Percentiles rank a stretch among this genome's conserved stretches.
Evolutionary conservation across 352 stramenopile genomes (phyloP).

Genomic region (Phytophthora pluvialis): DNA sequence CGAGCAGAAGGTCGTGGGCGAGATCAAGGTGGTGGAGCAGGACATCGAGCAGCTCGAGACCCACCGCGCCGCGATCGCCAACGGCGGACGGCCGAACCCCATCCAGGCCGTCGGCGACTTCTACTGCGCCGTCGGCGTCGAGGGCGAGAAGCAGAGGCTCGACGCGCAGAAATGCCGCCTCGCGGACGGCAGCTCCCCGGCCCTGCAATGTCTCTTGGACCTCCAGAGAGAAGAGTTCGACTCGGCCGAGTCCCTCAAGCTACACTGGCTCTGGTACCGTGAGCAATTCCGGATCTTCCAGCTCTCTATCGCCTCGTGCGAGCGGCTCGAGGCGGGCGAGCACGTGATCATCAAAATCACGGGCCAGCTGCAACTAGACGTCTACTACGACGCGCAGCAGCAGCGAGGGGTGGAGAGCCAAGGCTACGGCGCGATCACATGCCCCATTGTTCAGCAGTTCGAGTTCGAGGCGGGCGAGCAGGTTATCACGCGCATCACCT

Average conservation of each 20-base stretch:
- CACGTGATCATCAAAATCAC: constrained; percentile 47
- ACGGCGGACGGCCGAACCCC: constrained; percentile 8
- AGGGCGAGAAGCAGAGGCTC: constrained; percentile 10
- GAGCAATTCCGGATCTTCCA: constrained; percentile 53
- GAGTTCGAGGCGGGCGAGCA: constrained; percentile 41
- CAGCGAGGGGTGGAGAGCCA: constrained; percentile 16
- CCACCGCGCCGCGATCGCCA: not conserved
- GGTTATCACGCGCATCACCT: constrained; percentile 48
- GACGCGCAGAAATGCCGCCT: constrained; percentile 6
- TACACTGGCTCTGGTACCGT: constrained; percentile 55
- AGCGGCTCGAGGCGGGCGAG: constrained; percentile 36
- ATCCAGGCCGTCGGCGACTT: constrained; percentile 40
- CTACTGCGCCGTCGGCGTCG: constrained; percentile 36
- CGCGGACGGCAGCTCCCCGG: constrained; percentile 27
- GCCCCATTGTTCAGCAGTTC: constrained; percentile 52
- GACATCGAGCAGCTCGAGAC: constrained; percentile 45
- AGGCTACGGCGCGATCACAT: constrained; percentile 29
- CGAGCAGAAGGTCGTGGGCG: constrained; percentile 36
- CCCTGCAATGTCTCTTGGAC: constrained; percentile 39
- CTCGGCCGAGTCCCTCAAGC: constrained; percentile 44
- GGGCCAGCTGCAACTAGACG: constrained; percentile 29
- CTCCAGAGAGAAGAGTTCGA: constrained; percentile 50
- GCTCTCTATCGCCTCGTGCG: constrained; percentile 39
- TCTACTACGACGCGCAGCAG: constrained; percentile 14
- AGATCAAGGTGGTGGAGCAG: constrained; percentile 45